Evolutionary conservation across 2,329 filamentous ascomycete genomes (phyloP).

Genomic region (Madurella mycetomatis): DNA sequence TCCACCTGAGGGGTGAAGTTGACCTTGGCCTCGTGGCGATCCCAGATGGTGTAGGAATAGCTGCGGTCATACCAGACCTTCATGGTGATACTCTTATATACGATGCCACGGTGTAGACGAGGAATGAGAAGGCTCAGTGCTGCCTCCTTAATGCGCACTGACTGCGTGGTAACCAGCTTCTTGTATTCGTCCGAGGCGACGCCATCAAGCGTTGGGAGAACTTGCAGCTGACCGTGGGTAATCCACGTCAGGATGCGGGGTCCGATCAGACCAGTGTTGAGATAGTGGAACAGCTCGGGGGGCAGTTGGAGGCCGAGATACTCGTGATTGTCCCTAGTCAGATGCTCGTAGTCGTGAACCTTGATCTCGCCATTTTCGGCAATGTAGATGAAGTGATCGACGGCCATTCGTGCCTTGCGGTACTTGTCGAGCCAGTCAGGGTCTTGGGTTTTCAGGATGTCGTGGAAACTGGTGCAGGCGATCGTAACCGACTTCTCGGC

Average conservation of each 20-base stretch:
- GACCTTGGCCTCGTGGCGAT: constrained; percentile 43
- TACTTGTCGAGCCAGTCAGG: constrained; percentile 80
- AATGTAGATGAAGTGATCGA: constrained; percentile 84
- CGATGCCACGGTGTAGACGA: constrained; percentile 76
- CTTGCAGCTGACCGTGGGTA: constrained; percentile 70
- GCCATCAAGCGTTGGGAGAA: constrained; percentile 82
- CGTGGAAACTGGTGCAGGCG: constrained; percentile 73
- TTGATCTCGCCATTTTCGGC: constrained; percentile 71
- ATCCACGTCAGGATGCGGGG: constrained; percentile 77
- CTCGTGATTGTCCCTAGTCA: constrained; percentile 80
- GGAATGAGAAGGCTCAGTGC: constrained; percentile 74
- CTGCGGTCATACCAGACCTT: constrained; percentile 79
- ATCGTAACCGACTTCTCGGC: constrained; percentile 65
- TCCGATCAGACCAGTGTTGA: constrained; percentile 77
- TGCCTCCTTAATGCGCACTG: constrained; percentile 71
- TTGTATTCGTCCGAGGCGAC: constrained; percentile 76
- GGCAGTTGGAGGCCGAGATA: constrained; percentile 88
- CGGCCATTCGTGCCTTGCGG: constrained; percentile 75
- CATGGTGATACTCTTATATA: constrained; percentile 71
- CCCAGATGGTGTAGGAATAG: constrained; percentile 64
- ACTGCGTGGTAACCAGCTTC: constrained; percentile 67
- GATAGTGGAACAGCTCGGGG: constrained; percentile 84
- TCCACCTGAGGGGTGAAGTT: constrained; percentile 40
- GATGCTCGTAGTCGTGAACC: constrained; percentile 66
- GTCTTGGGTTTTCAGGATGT: constrained; percentile 68